These are phyloP conservation scores for Coemansia sp. DNA, from an alignment of 192 early-diverging fungal species.

Conservation along the genomic window DNA sequence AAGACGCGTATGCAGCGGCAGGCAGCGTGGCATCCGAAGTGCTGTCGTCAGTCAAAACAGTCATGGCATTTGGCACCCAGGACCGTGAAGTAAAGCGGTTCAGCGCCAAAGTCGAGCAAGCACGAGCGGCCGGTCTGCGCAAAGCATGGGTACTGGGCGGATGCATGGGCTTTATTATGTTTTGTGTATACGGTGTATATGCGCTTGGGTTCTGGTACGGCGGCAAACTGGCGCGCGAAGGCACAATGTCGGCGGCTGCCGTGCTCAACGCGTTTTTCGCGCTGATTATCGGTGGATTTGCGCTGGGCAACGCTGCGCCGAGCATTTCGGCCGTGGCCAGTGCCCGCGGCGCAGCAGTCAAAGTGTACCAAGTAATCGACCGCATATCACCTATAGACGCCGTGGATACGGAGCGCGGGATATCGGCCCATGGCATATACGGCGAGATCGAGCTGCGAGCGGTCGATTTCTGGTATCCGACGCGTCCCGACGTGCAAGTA, in stretches of 20 bases:
- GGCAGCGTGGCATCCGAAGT: slow-evolving; percentile 86
- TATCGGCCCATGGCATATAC: slow-evolving; percentile 46
- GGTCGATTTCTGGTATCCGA: slow-evolving; percentile 83
- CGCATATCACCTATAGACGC: slow-evolving; percentile 78
- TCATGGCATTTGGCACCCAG: slow-evolving; percentile 81
- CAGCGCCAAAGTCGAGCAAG: slow-evolving; percentile 59
- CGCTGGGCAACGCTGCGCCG: slow-evolving; percentile 69
- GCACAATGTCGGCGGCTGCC: slow-evolving; percentile 49
- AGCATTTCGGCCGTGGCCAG: slow-evolving; percentile 73
- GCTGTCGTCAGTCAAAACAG: slow-evolving; percentile 80
- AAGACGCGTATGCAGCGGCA: slow-evolving; percentile 77
- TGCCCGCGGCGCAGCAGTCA: slow-evolving; percentile 78
- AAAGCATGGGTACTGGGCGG: slow-evolving; percentile 62
- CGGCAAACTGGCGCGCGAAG: slow-evolving; percentile 57
- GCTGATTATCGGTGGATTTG: slow-evolving; percentile 80
- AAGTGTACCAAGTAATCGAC: slow-evolving; percentile 80
- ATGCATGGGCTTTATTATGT: slow-evolving; percentile 74
- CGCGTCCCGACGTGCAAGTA: slow-evolving; percentile 77
- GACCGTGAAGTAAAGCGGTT: slow-evolving; percentile 68
- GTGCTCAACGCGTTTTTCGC: slow-evolving; percentile 88
- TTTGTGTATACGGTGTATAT: slow-evolving; percentile 74
- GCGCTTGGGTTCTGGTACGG: slow-evolving; percentile 87
- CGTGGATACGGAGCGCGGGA: slow-evolving; percentile 34
- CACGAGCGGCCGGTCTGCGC: slow-evolving; percentile 63
- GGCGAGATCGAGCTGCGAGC: slow-evolving; percentile 75